Conservation (phyloP, 140 eudicot genomes). For the Anethum foeniculum region DNA sequence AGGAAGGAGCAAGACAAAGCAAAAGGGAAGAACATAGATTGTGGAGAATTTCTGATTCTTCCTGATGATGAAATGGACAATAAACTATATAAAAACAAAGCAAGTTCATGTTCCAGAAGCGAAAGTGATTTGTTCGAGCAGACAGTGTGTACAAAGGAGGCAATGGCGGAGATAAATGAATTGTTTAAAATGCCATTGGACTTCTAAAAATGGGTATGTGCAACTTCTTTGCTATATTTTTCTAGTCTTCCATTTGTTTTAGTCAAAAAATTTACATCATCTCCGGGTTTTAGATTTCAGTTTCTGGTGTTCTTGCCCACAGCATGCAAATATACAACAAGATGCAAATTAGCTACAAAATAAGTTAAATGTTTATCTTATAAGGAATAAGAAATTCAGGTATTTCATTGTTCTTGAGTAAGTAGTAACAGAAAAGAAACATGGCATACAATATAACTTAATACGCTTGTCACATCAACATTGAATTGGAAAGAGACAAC, state of each 20-base stretch:
- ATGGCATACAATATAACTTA: background rate
- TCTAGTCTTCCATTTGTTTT: background rate
- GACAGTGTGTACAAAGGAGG: constrained; percentile 78
- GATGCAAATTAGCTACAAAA: background rate
- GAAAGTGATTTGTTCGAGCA: constrained; percentile 68
- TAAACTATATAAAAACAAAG: constrained; percentile 27
- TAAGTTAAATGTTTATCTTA: background rate
- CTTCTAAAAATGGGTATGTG: constrained; percentile 47
- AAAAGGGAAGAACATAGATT: constrained; percentile 25
- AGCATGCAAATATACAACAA: background rate
- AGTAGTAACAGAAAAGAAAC: background rate
- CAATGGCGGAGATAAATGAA: constrained; percentile 85
- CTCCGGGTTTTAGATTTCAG: background rate
- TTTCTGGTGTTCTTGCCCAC: background rate
- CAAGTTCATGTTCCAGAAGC: constrained; percentile 43
- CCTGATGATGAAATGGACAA: constrained; percentile 54
- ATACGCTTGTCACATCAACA: background rate
- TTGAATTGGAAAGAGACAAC: background rate
- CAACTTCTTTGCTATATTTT: constrained; percentile 6
- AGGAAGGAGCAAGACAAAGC: constrained; percentile 50
- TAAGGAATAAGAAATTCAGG: background rate
- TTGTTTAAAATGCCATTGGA: constrained; percentile 85
- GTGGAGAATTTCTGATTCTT: constrained; percentile 66
- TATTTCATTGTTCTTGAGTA: background rate
- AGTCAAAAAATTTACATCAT: background rate